A percentile compares a stretch with the other conserved stretches of the same genome.
Evolutionary conservation across 768 basidiomycete species (phyloP).

Genomic region (Boletus sp.): DNA sequence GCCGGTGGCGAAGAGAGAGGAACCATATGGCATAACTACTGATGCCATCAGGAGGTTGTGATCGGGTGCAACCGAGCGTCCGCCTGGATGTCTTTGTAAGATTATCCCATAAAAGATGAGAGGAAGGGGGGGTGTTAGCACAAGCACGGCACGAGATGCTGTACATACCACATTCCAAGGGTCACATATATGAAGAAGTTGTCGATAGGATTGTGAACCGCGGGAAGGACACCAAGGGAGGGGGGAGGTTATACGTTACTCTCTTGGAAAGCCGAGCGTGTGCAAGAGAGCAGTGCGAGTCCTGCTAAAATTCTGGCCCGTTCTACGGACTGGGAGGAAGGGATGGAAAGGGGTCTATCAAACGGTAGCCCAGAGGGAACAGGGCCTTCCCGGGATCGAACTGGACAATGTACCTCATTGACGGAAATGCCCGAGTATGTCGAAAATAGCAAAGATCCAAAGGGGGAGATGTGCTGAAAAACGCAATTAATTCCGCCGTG

Average conservation of each 20-base stretch:
- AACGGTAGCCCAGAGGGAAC: slow-evolving; percentile 15
- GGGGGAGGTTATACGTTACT: not conserved
- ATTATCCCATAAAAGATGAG: slow-evolving; percentile 18
- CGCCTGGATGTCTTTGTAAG: slow-evolving; percentile 7
- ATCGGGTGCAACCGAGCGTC: slow-evolving; percentile 25
- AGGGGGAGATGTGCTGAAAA: slow-evolving; percentile 44
- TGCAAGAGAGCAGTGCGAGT: not conserved
- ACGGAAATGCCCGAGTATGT: slow-evolving; percentile 29
- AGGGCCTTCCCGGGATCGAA: slow-evolving; percentile 19
- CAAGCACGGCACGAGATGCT: slow-evolving; percentile 19
- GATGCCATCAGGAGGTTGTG: slow-evolving; percentile 26
- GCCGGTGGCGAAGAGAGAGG: slow-evolving; percentile 22
- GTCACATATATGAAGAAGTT: slow-evolving; percentile 18
- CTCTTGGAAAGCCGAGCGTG: not conserved
- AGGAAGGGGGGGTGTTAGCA: slow-evolving; percentile 7
- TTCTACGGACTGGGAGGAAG: slow-evolving; percentile 5
- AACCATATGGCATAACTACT: slow-evolving; percentile 25
- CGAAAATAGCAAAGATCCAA: slow-evolving; percentile 40
- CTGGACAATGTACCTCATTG: slow-evolving; percentile 32
- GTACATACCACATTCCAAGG: slow-evolving; percentile 21
- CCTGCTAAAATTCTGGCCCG: slow-evolving; percentile 8
- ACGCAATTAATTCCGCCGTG: slow-evolving; percentile 29
- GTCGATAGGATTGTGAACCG: slow-evolving; percentile 11
- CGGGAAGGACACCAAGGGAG: slow-evolving; percentile 2
- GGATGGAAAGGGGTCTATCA: slow-evolving; percentile 16